A percentile compares a stretch with the other conserved stretches of the same genome.
phyloP scores from a whole-genome alignment of 139 green algal species.

The Chlamydomonas sp. region DNA sequence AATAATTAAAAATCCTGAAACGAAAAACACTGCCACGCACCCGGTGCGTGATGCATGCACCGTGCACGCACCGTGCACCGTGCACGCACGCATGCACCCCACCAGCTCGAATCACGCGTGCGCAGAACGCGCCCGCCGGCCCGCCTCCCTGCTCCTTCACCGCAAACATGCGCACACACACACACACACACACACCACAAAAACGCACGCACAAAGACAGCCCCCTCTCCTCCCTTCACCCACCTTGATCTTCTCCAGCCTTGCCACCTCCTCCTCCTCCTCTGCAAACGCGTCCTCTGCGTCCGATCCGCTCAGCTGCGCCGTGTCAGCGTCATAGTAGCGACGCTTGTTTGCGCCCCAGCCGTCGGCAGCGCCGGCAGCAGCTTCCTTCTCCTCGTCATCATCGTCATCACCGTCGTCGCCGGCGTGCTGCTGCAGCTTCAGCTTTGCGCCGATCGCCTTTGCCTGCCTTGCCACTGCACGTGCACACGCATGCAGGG shows the following conservation, averaged over 20 bases:
- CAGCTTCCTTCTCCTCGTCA: slow-evolving; percentile 38
- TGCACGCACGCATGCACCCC: too few species aligned
- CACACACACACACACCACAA: too few species aligned
- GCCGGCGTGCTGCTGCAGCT: slow-evolving; percentile 44
- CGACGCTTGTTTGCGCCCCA: slow-evolving; percentile 65
- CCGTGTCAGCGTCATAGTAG: slow-evolving; percentile 69
- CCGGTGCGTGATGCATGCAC: too few species aligned
- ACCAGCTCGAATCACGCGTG: too few species aligned
- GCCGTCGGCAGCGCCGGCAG: slow-evolving; percentile 12
- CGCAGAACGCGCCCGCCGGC: too few species aligned
- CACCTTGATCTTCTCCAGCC: slow-evolving; percentile 18
- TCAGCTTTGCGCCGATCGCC: slow-evolving; percentile 52
- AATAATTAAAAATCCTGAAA: too few species aligned
- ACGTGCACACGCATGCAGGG: slow-evolving; percentile 15
- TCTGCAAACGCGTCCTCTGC: slow-evolving; percentile 6
- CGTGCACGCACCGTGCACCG: too few species aligned
- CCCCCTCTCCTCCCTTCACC: too few species aligned
- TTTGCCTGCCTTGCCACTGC: slow-evolving; percentile 42
- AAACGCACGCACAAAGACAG: too few species aligned
- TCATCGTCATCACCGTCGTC: slow-evolving; percentile 40
- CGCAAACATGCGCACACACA: too few species aligned
- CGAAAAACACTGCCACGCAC: too few species aligned
- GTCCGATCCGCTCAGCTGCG: slow-evolving; percentile 12
- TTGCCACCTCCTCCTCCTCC: slow-evolving; percentile 10
- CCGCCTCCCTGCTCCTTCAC: too few species aligned